Percentiles rank a stretch among this genome's conserved stretches.
These are phyloP conservation scores for Saturnispora silvae DNA, from an alignment of 805 yeast species.

Conservation along the genomic window DNA sequence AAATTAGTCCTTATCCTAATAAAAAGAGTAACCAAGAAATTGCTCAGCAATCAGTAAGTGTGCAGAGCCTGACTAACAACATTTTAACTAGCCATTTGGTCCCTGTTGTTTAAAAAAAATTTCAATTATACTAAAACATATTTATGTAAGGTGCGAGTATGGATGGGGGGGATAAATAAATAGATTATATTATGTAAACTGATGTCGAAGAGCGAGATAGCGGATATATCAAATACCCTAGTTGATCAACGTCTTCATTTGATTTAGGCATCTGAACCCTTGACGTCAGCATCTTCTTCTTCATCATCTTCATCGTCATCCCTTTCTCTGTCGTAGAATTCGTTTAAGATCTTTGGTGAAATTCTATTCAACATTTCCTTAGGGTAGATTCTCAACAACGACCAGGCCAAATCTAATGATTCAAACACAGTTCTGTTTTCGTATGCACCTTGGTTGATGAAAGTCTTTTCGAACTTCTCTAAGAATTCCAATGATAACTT, in stretches of 20 bases:
- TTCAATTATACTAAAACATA: too few relatives aligned
- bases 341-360: constrained; percentile 91
- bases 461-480: constrained; percentile 95
- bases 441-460: constrained; percentile 92
- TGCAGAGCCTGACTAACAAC: too few relatives aligned
- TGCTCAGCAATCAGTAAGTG: too few relatives aligned
- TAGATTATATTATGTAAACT: too few relatives aligned
- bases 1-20: too few relatives aligned
- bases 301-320: constrained; percentile 29
- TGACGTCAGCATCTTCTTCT: constrained; percentile 9
- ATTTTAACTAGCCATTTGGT: too few relatives aligned
- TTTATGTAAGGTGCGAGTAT: too few relatives aligned
- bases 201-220: too few relatives aligned
- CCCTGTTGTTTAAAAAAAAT: too few relatives aligned
- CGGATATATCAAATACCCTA: not conserved
- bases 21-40: not conserved
- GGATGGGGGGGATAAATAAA: too few relatives aligned
- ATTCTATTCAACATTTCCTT: constrained; percentile 98
- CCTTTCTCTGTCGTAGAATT: constrained; percentile 87
- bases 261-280: too few relatives aligned
- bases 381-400: constrained; percentile 94
- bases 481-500: constrained; percentile 93
- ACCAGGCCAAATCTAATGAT: constrained; percentile 97
- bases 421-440: constrained; percentile 92
- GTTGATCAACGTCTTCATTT: too few relatives aligned